Evolutionary conservation across 2,329 filamentous ascomycete genomes (phyloP).

Genomic region (Penicillium sp.): DNA sequence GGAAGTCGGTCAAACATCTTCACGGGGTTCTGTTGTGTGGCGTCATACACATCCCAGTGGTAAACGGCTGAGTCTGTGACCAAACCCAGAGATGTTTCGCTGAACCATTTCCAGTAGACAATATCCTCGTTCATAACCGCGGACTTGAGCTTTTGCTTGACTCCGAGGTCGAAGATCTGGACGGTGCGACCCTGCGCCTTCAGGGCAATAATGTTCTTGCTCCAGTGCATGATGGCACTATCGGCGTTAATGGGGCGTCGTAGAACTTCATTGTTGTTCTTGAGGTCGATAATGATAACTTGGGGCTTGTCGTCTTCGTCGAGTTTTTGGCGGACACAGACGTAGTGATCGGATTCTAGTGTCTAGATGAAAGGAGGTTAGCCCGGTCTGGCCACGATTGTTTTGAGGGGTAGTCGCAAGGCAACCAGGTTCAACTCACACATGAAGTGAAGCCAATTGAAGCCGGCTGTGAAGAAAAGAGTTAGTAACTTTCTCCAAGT

Average conservation of each 20-base stretch:
- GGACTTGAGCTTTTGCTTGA: conserved; percentile 95
- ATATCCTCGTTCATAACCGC: conserved; percentile 96
- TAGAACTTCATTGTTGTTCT: conserved; percentile 95
- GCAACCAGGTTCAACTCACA: conserved; percentile 55
- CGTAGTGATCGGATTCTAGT: conserved; percentile 94
- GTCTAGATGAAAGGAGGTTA: conserved; percentile 61
- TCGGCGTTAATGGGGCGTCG: conserved; percentile 97
- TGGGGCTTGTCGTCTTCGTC: conserved; percentile 81
- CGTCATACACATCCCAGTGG: conserved; percentile 96
- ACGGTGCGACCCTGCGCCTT: conserved; percentile 92
- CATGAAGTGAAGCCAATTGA: conserved; percentile 87
- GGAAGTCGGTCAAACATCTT: conserved; percentile 95
- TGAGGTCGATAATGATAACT: conserved; percentile 96
- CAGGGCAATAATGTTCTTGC: conserved; percentile 90
- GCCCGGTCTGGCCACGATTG: conserved; percentile 5
- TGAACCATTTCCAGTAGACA: conserved; percentile 99
- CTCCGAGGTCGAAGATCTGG: conserved; percentile 93
- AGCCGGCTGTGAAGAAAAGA: conserved; percentile 53
- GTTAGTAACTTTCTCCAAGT: conserved; percentile 25
- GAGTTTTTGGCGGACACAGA: conserved; percentile 95
- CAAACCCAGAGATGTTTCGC: conserved; percentile 80
- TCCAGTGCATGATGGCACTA: conserved; percentile 99
- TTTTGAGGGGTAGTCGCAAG: conserved; percentile 9
- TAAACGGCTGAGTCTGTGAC: conserved; percentile 90
- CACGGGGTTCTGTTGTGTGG: conserved; percentile 73